These are phyloP conservation scores for Nannochloropsis gaditana DNA, from an alignment of 108 stramenopile genomes.

Conservation along the genomic window DNA sequence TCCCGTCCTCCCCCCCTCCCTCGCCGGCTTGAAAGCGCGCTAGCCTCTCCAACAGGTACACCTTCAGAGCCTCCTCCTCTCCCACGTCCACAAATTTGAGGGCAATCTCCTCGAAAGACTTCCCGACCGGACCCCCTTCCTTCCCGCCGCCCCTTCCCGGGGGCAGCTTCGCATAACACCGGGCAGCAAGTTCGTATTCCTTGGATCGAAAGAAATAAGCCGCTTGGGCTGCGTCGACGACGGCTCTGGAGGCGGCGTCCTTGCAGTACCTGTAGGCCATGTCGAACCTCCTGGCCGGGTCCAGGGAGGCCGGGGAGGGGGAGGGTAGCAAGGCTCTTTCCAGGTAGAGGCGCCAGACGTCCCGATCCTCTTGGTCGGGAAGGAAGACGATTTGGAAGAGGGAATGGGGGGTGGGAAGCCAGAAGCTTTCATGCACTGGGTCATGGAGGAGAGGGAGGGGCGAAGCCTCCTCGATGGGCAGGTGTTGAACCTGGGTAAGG, in stretches of 20 bases:
- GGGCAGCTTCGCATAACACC: neutral
- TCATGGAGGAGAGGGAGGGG: conserved; percentile 31
- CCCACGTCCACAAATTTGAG: conserved; percentile 43
- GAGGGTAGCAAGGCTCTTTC: conserved; percentile 36
- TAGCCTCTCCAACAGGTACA: conserved; percentile 38
- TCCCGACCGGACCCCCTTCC: neutral
- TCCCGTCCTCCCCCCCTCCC: conserved; percentile 34
- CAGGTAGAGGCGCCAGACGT: conserved; percentile 43
- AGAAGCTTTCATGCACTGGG: conserved; percentile 13
- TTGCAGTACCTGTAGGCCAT: conserved; percentile 32
- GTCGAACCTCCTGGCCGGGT: conserved; percentile 29
- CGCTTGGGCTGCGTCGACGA: neutral
- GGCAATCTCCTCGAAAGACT: neutral
- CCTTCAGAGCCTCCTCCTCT: conserved; percentile 29
- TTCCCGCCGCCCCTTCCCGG: neutral
- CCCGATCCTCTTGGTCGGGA: conserved; percentile 31
- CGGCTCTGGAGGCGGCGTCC: conserved; percentile 23
- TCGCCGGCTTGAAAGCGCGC: neutral
- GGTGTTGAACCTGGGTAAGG: conserved; percentile 23
- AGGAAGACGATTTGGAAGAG: neutral
- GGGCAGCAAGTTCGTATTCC: conserved; percentile 1
- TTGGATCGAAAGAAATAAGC: neutral
- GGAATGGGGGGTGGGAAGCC: neutral
- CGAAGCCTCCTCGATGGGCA: conserved; percentile 25
- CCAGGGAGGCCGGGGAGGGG: neutral